phyloP scores from a whole-genome alignment of 257 asterid genomes.

The Osmanthus fragrans region DNA sequence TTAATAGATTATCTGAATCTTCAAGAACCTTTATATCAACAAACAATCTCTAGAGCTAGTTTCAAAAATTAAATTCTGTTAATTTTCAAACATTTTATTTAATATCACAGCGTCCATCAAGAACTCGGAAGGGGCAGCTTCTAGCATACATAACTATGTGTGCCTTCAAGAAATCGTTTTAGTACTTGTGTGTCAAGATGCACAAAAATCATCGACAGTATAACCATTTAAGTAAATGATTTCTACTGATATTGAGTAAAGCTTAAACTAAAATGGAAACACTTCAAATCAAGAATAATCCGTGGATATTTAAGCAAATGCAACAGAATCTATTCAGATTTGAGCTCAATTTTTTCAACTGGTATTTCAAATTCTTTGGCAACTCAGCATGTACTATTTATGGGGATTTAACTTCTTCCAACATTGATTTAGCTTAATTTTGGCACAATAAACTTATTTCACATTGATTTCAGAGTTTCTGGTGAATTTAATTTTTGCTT shows the following conservation, averaged over 20 bases:
- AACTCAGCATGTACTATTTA: too few relatives aligned
- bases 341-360: not conserved
- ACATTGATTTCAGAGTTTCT: not conserved
- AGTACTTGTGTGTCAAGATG: not conserved
- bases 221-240: too few relatives aligned
- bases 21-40: not conserved
- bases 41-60: not conserved
- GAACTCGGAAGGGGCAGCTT: not conserved
- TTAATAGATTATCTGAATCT: not conserved
- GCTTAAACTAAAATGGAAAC: too few relatives aligned
- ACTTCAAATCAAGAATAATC: not conserved
- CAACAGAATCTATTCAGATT: not conserved
- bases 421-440: too few relatives aligned
- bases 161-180: too few relatives aligned
- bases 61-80: not conserved
- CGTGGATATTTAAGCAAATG: not conserved
- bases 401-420: too few relatives aligned
- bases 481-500: not conserved
- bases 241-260: conserved; percentile 21
- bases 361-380: not conserved
- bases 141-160: too few relatives aligned
- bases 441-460: too few relatives aligned
- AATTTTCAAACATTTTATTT: too few relatives aligned
- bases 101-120: not conserved
- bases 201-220: not conserved